Evolutionary conservation across 1,284 basidiomycete species (phyloP), one percentile per base, ranked within the genome.

Genomic region (Melampsora larici-populina): DNA sequence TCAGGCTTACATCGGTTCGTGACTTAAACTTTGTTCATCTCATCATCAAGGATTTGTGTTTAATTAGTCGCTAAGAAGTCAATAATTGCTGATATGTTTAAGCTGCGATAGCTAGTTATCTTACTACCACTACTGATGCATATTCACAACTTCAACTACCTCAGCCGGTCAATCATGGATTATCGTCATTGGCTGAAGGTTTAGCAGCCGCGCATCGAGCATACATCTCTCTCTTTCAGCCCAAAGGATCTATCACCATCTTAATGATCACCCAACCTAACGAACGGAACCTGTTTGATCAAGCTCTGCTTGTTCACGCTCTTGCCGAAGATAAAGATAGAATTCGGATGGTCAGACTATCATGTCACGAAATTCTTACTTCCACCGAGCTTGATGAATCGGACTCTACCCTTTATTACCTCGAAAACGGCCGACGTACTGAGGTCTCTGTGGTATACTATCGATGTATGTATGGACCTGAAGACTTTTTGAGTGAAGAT

Each of bases 231-330:
- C 36, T 9, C 26, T 31, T 46, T 8, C 15, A 18, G 13, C 36
- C 51, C 9, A 43, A 60, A 15, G 36, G 60, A 13, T n/a, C 66
- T 11, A 1, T 60, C 17, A 33, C 86, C 63, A 88, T 99, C 24
- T 86, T 99, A 1, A 94, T 98, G 81, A 92, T 98, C 5, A 89
- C 94, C 0, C 95, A 97, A 82, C 88, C 89, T 9, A 88, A 89
- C 33, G 97, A 99, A 84, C 87, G 95, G n/a, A 99, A 99, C 83
- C 88, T 96, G 0, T 99, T 98, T 82, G 96, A 99, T 83, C 97
- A 99, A 84, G 88, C 91, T 5, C 89, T 88, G 85, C 84, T 99
- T 18, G 93, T 98, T 84, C 96, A 93, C 80, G 89, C 92, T 79
- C 86, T 98, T 0, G 84, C 93, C 0, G 89, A 93, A 81, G 87